Evolutionary conservation across 306 rosid genomes (phyloP), one percentile per base, ranked within the genome.

Genomic region (Alnus rubra): DNA sequence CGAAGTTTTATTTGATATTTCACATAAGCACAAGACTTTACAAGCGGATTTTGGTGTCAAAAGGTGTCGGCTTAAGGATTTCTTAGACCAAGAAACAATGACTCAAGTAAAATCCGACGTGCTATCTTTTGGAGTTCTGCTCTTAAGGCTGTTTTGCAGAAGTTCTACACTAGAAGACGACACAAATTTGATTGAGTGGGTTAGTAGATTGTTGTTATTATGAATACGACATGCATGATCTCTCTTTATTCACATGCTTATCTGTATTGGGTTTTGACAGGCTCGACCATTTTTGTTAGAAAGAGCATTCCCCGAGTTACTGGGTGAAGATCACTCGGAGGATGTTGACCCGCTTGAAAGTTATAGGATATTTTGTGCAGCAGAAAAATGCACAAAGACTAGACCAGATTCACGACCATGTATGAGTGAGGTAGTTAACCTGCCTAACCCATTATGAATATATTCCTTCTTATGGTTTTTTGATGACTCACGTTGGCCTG

Each of bases 281-380:
- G 86, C 86, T 31, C 80, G 74, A 50, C 86, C 86, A 23, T 53
- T 79, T 53, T 30, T 83, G 77, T 13, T 16, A 55, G 13, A 45
- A 10, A 4, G 86, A 53, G 80, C 75, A 62, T 75, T 75, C 70
- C 86, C 76, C n/a, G 47, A 74, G 37, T 54, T 83, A 68, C 15
- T 83, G 30, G 78, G 70, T 12, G 80, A 69, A 33, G 79, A 45
- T 42, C 7, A 42, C 42, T 37, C 42, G 6, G 73, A 78, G 71
- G 83, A 74, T 45, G 28, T 60, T 18, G 71, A 79, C 74, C 16
- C 76, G 52, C 83, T 74, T 31, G 86, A 71, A 71, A 15, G 74
- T 42, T 79, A 56, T 42, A 69, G 65, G 50, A 80, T 74, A 8
- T 78, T 83, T 82, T 74, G 79, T 73, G 71, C 65, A 5, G 74